These are phyloP conservation scores for Astragalus membranaceus DNA, from an alignment of 306 rosid species.

Conservation along the genomic window DNA sequence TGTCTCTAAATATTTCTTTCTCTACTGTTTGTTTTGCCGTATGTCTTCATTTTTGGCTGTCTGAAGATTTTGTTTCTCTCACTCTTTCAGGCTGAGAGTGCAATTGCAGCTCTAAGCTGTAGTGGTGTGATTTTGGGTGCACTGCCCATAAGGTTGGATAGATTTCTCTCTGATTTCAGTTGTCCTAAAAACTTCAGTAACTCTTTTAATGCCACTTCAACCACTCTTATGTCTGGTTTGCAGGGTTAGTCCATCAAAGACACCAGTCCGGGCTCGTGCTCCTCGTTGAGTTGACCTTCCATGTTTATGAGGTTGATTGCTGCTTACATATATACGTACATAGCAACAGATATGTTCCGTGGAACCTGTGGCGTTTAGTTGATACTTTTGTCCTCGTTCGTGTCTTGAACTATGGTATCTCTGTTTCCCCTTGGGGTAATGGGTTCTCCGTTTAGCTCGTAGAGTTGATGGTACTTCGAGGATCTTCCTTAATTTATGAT, in stretches of 20 bases:
- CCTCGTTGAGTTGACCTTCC: conserved; percentile 48
- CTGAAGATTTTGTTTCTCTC: conserved; percentile 19
- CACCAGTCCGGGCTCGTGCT: conserved; percentile 72
- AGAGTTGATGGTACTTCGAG: conserved; percentile 65
- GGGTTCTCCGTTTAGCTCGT: conserved; percentile 42
- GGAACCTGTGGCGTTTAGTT: conserved; percentile 46
- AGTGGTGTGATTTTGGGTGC: conserved; percentile 94
- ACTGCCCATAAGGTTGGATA: conserved; percentile 84
- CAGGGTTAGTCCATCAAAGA: conserved; percentile 95
- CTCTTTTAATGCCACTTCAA: neutral
- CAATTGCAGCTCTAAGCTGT: conserved; percentile 95
- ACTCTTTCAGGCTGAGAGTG: conserved; percentile 83
- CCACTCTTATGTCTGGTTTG: conserved; percentile 13
- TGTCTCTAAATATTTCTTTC: conserved; percentile 8
- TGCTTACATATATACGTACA: conserved; percentile 51
- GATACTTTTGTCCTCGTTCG: conserved; percentile 32
- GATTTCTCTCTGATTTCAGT: neutral
- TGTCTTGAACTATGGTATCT: conserved; percentile 30
- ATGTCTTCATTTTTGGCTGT: neutral
- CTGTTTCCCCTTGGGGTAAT: conserved; percentile 15
- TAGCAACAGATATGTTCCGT: conserved; percentile 43
- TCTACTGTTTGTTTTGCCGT: neutral
- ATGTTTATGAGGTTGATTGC: conserved; percentile 36
- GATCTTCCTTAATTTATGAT: conserved; percentile 48
- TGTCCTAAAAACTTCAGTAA: neutral